Evolutionary conservation across 2,329 filamentous ascomycete genomes (phyloP).

Genomic region (Beauveria bassiana): DNA sequence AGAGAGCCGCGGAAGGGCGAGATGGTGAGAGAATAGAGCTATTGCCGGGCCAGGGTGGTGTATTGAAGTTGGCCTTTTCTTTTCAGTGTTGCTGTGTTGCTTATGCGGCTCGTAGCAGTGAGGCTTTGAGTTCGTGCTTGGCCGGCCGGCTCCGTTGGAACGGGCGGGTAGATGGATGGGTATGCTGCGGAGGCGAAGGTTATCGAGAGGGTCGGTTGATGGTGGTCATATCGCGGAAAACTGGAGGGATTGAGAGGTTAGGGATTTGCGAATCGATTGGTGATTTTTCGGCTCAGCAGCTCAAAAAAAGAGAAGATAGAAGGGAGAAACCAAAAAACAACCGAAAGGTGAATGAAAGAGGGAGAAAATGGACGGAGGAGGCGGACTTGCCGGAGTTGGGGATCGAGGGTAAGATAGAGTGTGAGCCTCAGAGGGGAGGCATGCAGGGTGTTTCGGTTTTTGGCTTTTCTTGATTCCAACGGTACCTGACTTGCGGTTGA

Average conservation of each 20-base stretch:
- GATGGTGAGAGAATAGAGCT: no score
- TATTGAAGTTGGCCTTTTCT: no score
- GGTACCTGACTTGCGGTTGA: neutral
- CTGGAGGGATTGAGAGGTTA: neutral
- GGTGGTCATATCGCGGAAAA: neutral
- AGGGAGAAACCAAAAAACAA: neutral
- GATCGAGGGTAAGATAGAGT: neutral
- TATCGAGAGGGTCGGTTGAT: neutral
- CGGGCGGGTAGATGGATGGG: neutral
- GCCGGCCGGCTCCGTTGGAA: neutral
- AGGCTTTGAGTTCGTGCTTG: neutral
- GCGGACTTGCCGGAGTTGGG: conserved; percentile 1
- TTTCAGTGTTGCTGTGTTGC: no score
- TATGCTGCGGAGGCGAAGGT: neutral
- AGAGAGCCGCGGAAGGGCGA: no score
- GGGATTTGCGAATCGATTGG: neutral
- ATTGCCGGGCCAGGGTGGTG: no score
- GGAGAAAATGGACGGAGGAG: neutral
- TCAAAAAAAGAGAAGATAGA: neutral
- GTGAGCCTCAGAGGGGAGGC: neutral
- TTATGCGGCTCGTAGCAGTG: neutral
- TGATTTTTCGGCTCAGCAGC: neutral
- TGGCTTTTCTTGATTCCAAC: neutral
- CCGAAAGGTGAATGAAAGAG: neutral
- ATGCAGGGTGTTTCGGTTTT: neutral